phyloP scores from a whole-genome alignment of 1,139 yeast species.

The Blastobotrys arbuscula region DNA sequence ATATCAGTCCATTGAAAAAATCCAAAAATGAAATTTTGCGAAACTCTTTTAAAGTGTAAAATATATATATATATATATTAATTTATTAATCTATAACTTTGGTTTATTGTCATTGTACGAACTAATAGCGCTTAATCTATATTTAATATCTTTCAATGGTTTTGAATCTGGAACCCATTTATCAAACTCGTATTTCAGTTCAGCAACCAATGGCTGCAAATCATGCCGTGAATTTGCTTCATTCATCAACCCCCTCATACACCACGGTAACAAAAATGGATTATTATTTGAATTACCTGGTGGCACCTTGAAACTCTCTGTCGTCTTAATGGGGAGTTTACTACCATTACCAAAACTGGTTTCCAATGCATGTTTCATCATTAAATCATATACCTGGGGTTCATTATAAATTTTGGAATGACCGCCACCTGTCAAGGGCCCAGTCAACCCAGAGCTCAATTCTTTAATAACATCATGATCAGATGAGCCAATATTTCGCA shows the following conservation, averaged over 20 bases:
- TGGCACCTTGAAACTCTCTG: constrained; percentile 29
- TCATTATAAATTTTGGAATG: constrained; percentile 88
- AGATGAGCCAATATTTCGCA: constrained; percentile 34
- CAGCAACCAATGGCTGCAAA: constrained; percentile 50
- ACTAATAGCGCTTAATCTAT: constrained; percentile 62
- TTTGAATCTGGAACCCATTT: constrained; percentile 83
- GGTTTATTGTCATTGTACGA: constrained; percentile 16
- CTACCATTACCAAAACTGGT: constrained; percentile 46
- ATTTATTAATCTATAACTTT: constrained; percentile 18
- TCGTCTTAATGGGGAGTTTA: constrained; percentile 23
- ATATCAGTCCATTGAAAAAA: constrained; percentile 22
- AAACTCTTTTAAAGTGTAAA: constrained; percentile 4
- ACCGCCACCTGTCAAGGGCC: constrained; percentile 91
- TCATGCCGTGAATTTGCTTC: constrained; percentile 38
- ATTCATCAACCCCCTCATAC: constrained; percentile 73
- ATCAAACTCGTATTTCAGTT: constrained; percentile 65
- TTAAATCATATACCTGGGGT: constrained; percentile 76
- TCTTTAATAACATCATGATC: constrained; percentile 57
- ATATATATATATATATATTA: background rate
- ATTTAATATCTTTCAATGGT: constrained; percentile 73
- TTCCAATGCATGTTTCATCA: constrained; percentile 66
- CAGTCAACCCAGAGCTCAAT: constrained; percentile 75
- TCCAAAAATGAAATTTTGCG: constrained; percentile 4
- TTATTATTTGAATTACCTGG: constrained; percentile 44
- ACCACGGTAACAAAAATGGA: constrained; percentile 90